Conservation (phyloP, 2,329 filamentous ascomycete genomes). For the Sordariomycetes sp. region DNA sequence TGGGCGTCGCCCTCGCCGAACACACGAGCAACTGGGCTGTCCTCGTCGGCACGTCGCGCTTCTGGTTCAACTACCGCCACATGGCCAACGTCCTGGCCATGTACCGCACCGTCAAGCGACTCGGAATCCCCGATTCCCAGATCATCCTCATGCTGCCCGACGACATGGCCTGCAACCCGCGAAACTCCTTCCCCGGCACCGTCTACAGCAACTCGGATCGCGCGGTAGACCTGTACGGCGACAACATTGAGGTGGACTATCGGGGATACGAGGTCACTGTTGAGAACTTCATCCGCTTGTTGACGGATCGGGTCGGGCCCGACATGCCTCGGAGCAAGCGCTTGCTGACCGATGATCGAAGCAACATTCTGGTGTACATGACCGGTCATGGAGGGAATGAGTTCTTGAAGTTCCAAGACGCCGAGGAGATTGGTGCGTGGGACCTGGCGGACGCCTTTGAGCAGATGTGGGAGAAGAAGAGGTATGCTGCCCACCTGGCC, state of each 20-base stretch:
- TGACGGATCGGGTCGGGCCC: conserved; percentile 89
- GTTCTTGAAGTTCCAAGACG: conserved; percentile 97
- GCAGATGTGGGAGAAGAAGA: conserved; percentile 99
- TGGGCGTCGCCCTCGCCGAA: conserved; percentile 47
- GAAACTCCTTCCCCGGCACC: conserved; percentile 93
- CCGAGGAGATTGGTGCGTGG: conserved; percentile 93
- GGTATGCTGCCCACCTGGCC: conserved; percentile 33
- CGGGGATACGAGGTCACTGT: conserved; percentile 97
- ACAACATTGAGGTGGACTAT: conserved; percentile 99
- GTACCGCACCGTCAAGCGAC: conserved; percentile 94
- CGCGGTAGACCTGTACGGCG: conserved; percentile 90
- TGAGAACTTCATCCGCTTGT: conserved; percentile 91
- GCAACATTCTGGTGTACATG: conserved; percentile 98
- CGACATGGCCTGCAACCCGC: conserved; percentile 98
- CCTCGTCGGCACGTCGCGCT: conserved; percentile 94
- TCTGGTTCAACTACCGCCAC: conserved; percentile 99
- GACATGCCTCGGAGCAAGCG: conserved; percentile 94
- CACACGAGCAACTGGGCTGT: conserved; percentile 99
- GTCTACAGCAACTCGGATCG: conserved; percentile 98
- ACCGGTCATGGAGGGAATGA: conserved; percentile 96
- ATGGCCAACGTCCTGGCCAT: conserved; percentile 95
- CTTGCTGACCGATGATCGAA: conserved; percentile 85
- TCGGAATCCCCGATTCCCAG: conserved; percentile 95
- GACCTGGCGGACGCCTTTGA: conserved; percentile 95
- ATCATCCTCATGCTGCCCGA: conserved; percentile 99